phyloP scores from a whole-genome alignment of 2,329 filamentous ascomycete species.

The Aspergillus calidoustus region DNA sequence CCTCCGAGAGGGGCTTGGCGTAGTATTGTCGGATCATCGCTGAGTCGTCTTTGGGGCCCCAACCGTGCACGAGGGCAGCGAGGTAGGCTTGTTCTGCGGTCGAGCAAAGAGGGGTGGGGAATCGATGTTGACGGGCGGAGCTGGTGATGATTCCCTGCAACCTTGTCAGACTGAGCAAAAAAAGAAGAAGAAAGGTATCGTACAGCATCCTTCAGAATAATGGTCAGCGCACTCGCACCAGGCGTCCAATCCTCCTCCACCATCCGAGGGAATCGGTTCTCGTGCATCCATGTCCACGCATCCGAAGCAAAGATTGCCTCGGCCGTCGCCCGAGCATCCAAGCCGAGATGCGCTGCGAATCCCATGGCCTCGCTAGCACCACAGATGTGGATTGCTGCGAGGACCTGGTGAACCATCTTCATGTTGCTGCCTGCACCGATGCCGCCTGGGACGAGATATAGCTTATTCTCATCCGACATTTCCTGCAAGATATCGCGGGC shows the following conservation, averaged over 20 bases:
- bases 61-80: conserved; percentile 62
- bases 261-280: conserved; percentile 62
- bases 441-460: conserved; percentile 66
- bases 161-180: background rate
- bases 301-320: conserved; percentile 53
- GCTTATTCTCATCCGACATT: conserved; percentile 63
- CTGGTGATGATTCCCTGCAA: conserved; percentile 67
- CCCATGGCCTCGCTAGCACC: conserved; percentile 65
- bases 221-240: conserved; percentile 62
- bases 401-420: conserved; percentile 68
- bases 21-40: conserved; percentile 61
- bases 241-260: conserved; percentile 58
- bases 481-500: conserved; percentile 64
- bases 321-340: conserved; percentile 53
- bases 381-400: conserved; percentile 67
- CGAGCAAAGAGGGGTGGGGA: conserved; percentile 64
- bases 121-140: conserved; percentile 62
- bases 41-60: conserved; percentile 59
- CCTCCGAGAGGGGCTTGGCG: conserved; percentile 45
- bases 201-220: conserved; percentile 63
- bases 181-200: conserved; percentile 14
- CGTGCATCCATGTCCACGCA: conserved; percentile 66
- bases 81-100: conserved; percentile 70
- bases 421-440: conserved; percentile 65
- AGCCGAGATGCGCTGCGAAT: conserved; percentile 60